Conservation (phyloP, 2,329 filamentous ascomycete genomes). For the Stagonosporopsis tanaceti region DNA sequence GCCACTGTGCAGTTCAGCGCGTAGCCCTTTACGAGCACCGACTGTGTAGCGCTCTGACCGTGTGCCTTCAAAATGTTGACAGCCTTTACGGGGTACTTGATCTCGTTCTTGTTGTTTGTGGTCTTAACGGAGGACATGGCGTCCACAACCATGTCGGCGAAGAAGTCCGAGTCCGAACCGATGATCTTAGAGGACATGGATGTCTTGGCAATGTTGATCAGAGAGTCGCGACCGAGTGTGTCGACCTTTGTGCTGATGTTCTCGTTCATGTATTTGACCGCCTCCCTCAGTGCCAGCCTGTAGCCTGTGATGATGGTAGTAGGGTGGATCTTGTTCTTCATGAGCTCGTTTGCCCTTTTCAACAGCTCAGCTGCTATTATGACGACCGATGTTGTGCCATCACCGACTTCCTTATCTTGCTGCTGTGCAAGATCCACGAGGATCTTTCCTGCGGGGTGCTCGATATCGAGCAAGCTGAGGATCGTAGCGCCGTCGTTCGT, state of each 20-base stretch:
- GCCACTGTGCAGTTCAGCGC: conserved; percentile 98
- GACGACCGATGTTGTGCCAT: conserved; percentile 97
- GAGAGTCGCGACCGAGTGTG: conserved; percentile 84
- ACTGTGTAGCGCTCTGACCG: conserved; percentile 90
- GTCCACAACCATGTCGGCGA: conserved; percentile 96
- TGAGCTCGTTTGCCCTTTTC: conserved; percentile 92
- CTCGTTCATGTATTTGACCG: conserved; percentile 98
- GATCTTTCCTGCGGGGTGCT: conserved; percentile 98
- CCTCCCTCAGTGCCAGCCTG: conserved; percentile 91
- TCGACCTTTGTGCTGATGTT: conserved; percentile 97
- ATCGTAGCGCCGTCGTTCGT: conserved; percentile 99
- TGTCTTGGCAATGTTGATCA: conserved; percentile 95
- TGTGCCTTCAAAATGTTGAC: conserved; percentile 99
- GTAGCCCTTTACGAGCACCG: conserved; percentile 91
- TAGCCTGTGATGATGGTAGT: conserved; percentile 99
- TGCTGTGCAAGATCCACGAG: conserved; percentile 96
- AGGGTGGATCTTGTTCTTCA: conserved; percentile 99
- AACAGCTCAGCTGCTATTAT: conserved; percentile 96
- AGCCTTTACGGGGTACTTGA: conserved; percentile 98
- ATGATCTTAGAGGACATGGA: conserved; percentile 99
- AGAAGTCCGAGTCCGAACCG: conserved; percentile 93
- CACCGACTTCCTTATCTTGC: conserved; percentile 98
- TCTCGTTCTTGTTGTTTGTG: conserved; percentile 86
- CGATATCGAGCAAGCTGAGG: conserved; percentile 91
- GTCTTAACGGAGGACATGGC: conserved; percentile 95